phyloP scores from a whole-genome alignment of 495 filamentous ascomycete species.

The Tuber aestivum region DNA sequence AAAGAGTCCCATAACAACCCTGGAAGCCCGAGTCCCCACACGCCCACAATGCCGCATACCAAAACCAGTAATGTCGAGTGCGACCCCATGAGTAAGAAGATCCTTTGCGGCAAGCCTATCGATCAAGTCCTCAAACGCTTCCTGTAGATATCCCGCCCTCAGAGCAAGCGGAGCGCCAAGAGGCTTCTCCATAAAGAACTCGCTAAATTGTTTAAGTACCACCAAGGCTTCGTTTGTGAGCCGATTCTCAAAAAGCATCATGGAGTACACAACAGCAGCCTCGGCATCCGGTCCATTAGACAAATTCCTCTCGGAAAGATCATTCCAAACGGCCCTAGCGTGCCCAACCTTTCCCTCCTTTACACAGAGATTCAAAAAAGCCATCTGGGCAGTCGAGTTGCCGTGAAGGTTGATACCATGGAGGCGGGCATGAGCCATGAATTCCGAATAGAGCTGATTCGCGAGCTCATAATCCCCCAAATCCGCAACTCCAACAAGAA shows the following conservation, averaged over 20 bases:
- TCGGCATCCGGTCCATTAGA: constrained; percentile 55
- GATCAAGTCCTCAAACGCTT: constrained; percentile 48
- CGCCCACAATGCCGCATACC: constrained; percentile 31
- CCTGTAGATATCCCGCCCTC: constrained; percentile 38
- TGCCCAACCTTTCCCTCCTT: constrained; percentile 69
- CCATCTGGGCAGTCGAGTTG: constrained; percentile 62
- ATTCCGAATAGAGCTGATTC: constrained; percentile 30
- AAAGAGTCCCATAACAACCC: constrained; percentile 28
- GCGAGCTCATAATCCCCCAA: constrained; percentile 65
- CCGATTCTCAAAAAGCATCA: constrained; percentile 73
- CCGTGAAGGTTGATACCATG: constrained; percentile 50
- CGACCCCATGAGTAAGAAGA: constrained; percentile 46
- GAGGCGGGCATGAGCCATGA: constrained; percentile 57
- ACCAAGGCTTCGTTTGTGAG: constrained; percentile 71
- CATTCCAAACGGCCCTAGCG: constrained; percentile 50
- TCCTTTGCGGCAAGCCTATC: constrained; percentile 56
- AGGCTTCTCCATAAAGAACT: constrained; percentile 72
- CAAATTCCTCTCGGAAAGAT: constrained; percentile 62
- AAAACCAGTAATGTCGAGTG: constrained; percentile 39
- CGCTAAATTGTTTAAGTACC: constrained; percentile 74
- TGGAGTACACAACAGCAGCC: constrained; percentile 63
- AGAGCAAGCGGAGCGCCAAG: constrained; percentile 57
- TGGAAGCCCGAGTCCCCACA: constrained; percentile 30
- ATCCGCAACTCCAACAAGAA: constrained; percentile 64
- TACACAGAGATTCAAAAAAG: constrained; percentile 76